Conservation (phyloP, 2,329 filamentous ascomycete species). For the Aspergillus brasiliensis region DNA sequence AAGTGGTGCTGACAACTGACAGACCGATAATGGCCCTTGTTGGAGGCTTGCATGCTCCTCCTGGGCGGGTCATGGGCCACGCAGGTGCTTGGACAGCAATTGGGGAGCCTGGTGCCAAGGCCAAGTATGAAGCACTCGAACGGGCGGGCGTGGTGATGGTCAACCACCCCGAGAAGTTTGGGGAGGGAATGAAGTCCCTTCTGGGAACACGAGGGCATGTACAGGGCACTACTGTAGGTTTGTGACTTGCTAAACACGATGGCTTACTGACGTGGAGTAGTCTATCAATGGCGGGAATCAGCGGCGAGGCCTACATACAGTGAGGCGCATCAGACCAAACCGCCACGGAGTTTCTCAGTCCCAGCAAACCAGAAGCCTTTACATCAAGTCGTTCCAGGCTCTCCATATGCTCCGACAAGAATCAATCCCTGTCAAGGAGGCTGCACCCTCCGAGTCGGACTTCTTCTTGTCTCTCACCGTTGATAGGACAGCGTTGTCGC, state of each 20-base stretch:
- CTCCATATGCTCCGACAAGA: constrained; percentile 58
- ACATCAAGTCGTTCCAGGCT: constrained; percentile 57
- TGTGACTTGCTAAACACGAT: not conserved
- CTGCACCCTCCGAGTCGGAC: constrained; percentile 40
- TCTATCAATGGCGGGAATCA: constrained; percentile 26
- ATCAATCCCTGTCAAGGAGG: constrained; percentile 48
- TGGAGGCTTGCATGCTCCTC: constrained; percentile 65
- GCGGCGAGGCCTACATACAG: constrained; percentile 58
- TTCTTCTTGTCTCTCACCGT: constrained; percentile 65
- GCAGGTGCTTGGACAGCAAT: constrained; percentile 71
- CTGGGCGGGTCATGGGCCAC: constrained; percentile 74
- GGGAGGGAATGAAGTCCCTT: constrained; percentile 65
- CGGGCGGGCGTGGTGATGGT: constrained; percentile 69
- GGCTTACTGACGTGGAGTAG: constrained; percentile 14
- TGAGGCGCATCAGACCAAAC: constrained; percentile 32
- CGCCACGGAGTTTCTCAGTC: not conserved
- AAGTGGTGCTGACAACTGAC: constrained; percentile 18
- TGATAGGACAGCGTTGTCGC: constrained; percentile 63
- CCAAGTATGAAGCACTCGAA: constrained; percentile 69
- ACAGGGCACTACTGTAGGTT: constrained; percentile 25
- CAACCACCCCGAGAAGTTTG: constrained; percentile 75
- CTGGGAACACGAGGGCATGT: constrained; percentile 48
- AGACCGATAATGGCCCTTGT: constrained; percentile 74
- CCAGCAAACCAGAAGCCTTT: constrained; percentile 50
- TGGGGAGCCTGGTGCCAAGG: constrained; percentile 64